Evolutionary conservation across 805 yeast species (phyloP), one percentile per base, ranked within the genome.

Genomic region (Pichia heedii): DNA sequence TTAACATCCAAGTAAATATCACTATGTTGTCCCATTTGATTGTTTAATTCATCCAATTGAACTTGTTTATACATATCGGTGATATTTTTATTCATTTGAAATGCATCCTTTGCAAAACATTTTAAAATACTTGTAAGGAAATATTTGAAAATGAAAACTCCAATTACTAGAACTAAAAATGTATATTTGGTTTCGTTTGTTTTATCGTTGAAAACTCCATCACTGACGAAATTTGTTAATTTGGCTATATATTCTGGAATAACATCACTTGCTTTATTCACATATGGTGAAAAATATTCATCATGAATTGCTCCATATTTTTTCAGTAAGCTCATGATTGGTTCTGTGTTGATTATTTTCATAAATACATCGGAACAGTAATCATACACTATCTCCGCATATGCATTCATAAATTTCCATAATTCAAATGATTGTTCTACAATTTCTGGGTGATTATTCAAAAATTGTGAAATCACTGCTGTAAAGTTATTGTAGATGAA

Each of bases 21-120:
- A 13, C 29, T 29, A 22, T 43, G 46, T 10, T 29, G 32, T 13
- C 32, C 18, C 3, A 10, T 7, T 21, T 22, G 37, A n/a, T 35
- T 35, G 20, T 22, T 16, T 5, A 35, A 24, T 35, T 35, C 37
- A n/a, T 35, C 37, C 11, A 35, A 36, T 18, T 35, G 50, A 48
- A 15, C 44, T 53, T 9, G 54, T 39, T 50, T 56, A 45, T 58
- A 56, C 60, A 56, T 58, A 22, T 41, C 40, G 10, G 45, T 43
- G n/a, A 61, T 52, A 24, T 56, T 49, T 34, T 52, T 46, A 35
- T 50, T 53, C 41, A 59, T 35, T 33, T 49, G 44, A 40, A 54
- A 52, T 3, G 56, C 51, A 40, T 60, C 63, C 29, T 46, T 50
- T 15, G 52, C 48, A 26, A 58, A 49, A 1, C 47, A 20, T 37